Conservation (phyloP, 495 filamentous ascomycete species). For the Cryomyces minteri region DNA sequence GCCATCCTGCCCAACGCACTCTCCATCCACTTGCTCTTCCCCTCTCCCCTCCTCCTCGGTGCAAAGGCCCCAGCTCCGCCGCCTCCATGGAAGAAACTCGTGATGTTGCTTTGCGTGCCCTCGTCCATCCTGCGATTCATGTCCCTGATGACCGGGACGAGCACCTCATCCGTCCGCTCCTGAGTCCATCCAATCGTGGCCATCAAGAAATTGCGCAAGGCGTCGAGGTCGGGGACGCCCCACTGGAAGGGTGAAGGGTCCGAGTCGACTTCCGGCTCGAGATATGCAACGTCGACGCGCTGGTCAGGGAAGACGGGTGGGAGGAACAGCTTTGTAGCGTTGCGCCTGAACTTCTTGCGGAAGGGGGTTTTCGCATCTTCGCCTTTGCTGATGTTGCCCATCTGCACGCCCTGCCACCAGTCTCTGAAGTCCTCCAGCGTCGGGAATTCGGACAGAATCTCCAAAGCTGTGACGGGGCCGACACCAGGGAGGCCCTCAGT, state of each 20-base stretch:
- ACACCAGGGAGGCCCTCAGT: constrained; percentile 80
- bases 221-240: constrained; percentile 86
- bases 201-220: constrained; percentile 74
- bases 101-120: constrained; percentile 92
- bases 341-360: constrained; percentile 55
- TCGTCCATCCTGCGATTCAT: constrained; percentile 77
- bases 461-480: constrained; percentile 82
- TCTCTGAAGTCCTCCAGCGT: constrained; percentile 50
- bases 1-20: constrained; percentile 55
- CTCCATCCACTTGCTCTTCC: constrained; percentile 66
- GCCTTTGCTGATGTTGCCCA: constrained; percentile 28
- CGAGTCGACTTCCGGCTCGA: constrained; percentile 66
- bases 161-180: constrained; percentile 82
- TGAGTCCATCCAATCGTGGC: constrained; percentile 80
- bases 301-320: constrained; percentile 57
- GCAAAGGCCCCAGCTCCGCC: constrained; percentile 55
- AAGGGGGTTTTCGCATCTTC: constrained; percentile 39
- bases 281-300: constrained; percentile 63
- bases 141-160: constrained; percentile 84
- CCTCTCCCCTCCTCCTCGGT: constrained; percentile 40
- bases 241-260: constrained; percentile 70
- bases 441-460: constrained; percentile 81
- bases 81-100: constrained; percentile 56
- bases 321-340: constrained; percentile 71
- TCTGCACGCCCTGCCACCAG: constrained; percentile 75